Percentiles rank a stretch among this genome's conserved stretches.
These are phyloP conservation scores for Yamadazyma songkhlaensis DNA, from an alignment of 1,139 yeast genomes.

Conservation along the genomic window DNA sequence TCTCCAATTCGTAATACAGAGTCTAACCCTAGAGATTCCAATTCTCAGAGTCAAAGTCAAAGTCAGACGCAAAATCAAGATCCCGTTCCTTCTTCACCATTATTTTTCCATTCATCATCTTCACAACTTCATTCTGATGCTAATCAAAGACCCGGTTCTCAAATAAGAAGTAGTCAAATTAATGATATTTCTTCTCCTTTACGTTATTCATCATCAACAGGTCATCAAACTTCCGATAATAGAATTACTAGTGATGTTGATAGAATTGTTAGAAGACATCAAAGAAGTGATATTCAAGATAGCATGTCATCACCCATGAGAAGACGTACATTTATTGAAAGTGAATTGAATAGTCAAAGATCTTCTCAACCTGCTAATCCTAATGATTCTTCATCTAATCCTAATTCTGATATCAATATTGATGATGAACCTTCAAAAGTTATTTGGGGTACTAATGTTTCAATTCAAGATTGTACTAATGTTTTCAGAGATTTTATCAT, in stretches of 20 bases:
- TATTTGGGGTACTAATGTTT: slow-evolving; percentile 98
- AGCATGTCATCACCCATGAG: slow-evolving; percentile 41
- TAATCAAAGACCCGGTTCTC: slow-evolving; percentile 12
- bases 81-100: slow-evolving; percentile 63
- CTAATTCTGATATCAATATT: slow-evolving; percentile 25
- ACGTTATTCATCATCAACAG: slow-evolving; percentile 43
- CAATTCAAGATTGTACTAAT: slow-evolving; percentile 81
- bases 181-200: slow-evolving; percentile 39
- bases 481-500: slow-evolving; percentile 79
- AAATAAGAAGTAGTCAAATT: slow-evolving; percentile 10
- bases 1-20: slow-evolving; percentile 30
- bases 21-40: slow-evolving; percentile 25
- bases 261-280: slow-evolving; percentile 39
- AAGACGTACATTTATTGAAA: slow-evolving; percentile 31
- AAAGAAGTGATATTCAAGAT: slow-evolving; percentile 45
- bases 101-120: slow-evolving; percentile 58
- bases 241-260: slow-evolving; percentile 42
- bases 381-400: slow-evolving; percentile 24
- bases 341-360: slow-evolving; percentile 9
- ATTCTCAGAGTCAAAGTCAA: slow-evolving; percentile 25
- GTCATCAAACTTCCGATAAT: slow-evolving; percentile 35
- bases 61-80: slow-evolving; percentile 21
- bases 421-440: slow-evolving; percentile 76
- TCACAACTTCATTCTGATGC: slow-evolving; percentile 44
- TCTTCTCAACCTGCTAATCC: slow-evolving; percentile 10